Percentiles rank a stretch among this genome's conserved stretches.
phyloP scores from a whole-genome alignment of 164 flowering plant species.

The Paratinospora sagittata region DNA sequence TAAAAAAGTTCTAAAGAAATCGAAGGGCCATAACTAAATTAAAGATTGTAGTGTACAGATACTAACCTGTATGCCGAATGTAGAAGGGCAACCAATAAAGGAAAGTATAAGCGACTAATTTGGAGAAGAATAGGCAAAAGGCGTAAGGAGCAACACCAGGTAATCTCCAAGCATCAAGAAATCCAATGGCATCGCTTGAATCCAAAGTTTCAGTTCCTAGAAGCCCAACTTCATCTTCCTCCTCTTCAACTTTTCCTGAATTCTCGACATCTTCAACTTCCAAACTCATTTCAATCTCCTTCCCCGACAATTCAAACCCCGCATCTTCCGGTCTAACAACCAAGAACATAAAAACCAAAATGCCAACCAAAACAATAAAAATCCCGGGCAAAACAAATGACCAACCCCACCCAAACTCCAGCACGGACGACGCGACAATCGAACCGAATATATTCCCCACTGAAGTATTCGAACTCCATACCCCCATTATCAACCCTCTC shows the following conservation, averaged over 20 bases:
- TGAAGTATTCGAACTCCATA: conserved; percentile 87
- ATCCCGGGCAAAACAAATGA: conserved; percentile 78
- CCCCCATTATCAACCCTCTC: conserved; percentile 93
- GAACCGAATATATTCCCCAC: conserved; percentile 89
- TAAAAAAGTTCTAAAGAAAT: neutral
- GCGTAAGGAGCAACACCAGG: conserved; percentile 92
- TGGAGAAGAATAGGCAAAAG: conserved; percentile 89
- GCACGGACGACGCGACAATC: conserved; percentile 59
- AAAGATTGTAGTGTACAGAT: no score
- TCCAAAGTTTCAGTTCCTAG: conserved; percentile 25
- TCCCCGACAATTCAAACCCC: conserved; percentile 42
- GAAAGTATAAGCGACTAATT: conserved; percentile 96
- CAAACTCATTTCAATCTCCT: conserved; percentile 49
- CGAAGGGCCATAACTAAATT: neutral
- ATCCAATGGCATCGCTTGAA: conserved; percentile 65
- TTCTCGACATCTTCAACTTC: conserved; percentile 20
- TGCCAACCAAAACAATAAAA: conserved; percentile 48
- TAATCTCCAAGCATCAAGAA: conserved; percentile 87
- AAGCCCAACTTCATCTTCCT: conserved; percentile 43
- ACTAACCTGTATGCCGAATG: conserved; percentile 83
- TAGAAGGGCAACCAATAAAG: conserved; percentile 97
- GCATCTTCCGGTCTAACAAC: conserved; percentile 61
- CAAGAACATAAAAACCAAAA: conserved; percentile 55
- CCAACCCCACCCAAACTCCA: conserved; percentile 99
- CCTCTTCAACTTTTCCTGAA: conserved; percentile 26